Base-by-base conservation (phyloP, 148 eudicot genomes). In the Vaccinium vitisidaea region DNA sequence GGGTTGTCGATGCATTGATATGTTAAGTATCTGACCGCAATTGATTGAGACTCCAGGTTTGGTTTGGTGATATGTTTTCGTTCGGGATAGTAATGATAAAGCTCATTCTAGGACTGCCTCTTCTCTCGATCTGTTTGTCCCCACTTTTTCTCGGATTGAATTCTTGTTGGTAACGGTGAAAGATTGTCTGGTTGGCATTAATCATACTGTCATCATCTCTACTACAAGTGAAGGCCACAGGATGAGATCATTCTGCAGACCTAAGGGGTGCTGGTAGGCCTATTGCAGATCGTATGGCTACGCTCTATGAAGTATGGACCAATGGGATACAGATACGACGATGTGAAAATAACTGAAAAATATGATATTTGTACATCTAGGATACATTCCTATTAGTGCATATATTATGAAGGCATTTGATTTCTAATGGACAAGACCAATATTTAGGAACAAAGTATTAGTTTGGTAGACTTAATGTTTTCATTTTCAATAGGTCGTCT, bases 211-310 rank as follows among this genome's bases (percentile, higher is more conserved):
- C 32, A 46, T 49, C 53, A 21, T 76, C 79, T 46, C 30, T 76
- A 19, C 55, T 59, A 59, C 67, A 59, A 59, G 8, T 21, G 21
- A 48, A 6, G n/a, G 11, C 15, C 30, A 65, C 8, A 63, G 21
- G 21, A 67, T 25, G 52, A 63, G 25, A 56, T 80, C 18, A 75
- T 53, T 23, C 46, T 78, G 83, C 39, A 75, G 61, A 74, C 43
- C 43, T 84, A 7, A 30, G 52, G 53, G 52, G 46, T 80, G 70
- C 32, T 80, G 71, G 11, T 80, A 59, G 30, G 71, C 55, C 80
- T 52, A 23, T 14, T 78, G 19, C 43, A 78, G 80, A 53, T 79
- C 81, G 14, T 55, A 79, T 55, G 16, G 67, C 25, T 19, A 59
- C 10, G 25, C 67, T 59, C 23, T n/a, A 25, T 67, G 32, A 67